Evolutionary conservation across 169 alveolate genomes (phyloP).

Genomic region (Theileria annulata): DNA sequence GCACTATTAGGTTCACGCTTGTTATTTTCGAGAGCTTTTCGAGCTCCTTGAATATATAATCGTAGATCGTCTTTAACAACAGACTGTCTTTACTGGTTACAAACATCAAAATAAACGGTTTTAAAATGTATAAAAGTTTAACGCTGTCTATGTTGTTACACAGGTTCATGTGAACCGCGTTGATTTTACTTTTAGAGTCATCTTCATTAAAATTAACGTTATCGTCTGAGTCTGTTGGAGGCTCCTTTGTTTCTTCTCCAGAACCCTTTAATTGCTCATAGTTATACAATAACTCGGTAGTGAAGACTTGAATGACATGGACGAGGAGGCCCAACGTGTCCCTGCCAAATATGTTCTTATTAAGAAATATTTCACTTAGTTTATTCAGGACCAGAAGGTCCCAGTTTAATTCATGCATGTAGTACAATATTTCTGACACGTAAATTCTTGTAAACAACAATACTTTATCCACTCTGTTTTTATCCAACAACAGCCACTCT

Average conservation of each 20-base stretch:
- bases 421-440: constrained; percentile 41
- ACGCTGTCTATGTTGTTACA: neutral
- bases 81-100: neutral
- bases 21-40: neutral
- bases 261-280: neutral
- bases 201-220: neutral
- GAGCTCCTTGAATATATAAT: constrained; percentile 1
- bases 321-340: constrained; percentile 40
- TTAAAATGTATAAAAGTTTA: neutral
- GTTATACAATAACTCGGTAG: constrained; percentile 27
- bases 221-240: neutral
- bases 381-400: constrained; percentile 17
- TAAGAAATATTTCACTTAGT: constrained; percentile 19
- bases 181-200: neutral
- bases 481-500: constrained; percentile 61
- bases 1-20: neutral
- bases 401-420: constrained; percentile 40
- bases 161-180: neutral
- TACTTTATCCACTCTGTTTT: constrained; percentile 58
- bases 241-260: neutral
- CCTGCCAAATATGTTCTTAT: constrained; percentile 33
- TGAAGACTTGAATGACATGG: constrained; percentile 44
- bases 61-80: neutral
- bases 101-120: constrained; percentile 1
- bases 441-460: constrained; percentile 51